phyloP scores from a whole-genome alignment of 2,329 filamentous ascomycete genomes.

The Metarhizium robertsii region DNA sequence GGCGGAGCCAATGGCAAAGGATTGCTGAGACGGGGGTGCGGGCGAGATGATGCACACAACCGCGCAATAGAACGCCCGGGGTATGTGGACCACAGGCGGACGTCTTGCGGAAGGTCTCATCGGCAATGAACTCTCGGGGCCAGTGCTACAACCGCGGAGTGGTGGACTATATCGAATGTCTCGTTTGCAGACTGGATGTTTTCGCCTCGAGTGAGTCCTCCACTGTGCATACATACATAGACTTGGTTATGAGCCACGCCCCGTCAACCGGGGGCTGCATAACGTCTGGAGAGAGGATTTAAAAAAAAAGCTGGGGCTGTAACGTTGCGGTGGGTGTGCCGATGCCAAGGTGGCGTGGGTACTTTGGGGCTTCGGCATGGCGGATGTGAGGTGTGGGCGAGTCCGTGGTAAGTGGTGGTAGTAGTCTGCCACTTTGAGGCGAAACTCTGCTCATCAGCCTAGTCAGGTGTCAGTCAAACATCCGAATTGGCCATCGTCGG shows the following conservation, averaged over 20 bases:
- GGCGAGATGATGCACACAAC: background rate
- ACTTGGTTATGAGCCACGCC: background rate
- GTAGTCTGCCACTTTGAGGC: background rate
- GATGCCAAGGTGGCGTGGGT: background rate
- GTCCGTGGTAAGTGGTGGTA: background rate
- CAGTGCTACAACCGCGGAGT: background rate
- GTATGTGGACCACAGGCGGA: background rate
- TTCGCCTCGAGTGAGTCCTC: background rate
- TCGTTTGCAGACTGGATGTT: too few species aligned
- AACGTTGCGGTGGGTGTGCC: constrained; percentile 14
- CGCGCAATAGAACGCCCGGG: background rate
- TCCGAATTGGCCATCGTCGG: background rate
- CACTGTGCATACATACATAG: background rate
- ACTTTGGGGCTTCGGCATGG: background rate
- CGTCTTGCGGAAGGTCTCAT: background rate
- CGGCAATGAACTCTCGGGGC: background rate
- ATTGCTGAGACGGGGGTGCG: background rate
- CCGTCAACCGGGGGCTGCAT: background rate
- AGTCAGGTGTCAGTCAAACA: background rate
- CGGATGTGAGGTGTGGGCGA: background rate
- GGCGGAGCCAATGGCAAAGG: constrained; percentile 3
- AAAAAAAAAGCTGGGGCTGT: constrained; percentile 12
- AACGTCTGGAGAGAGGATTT: background rate
- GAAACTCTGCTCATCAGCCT: background rate
- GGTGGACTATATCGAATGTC: background rate